A percentile compares a stretch with the other conserved stretches of the same genome.
These are phyloP conservation scores for Zasmidium cellare DNA, from an alignment of 2,329 filamentous ascomycete species.

Conservation along the genomic window DNA sequence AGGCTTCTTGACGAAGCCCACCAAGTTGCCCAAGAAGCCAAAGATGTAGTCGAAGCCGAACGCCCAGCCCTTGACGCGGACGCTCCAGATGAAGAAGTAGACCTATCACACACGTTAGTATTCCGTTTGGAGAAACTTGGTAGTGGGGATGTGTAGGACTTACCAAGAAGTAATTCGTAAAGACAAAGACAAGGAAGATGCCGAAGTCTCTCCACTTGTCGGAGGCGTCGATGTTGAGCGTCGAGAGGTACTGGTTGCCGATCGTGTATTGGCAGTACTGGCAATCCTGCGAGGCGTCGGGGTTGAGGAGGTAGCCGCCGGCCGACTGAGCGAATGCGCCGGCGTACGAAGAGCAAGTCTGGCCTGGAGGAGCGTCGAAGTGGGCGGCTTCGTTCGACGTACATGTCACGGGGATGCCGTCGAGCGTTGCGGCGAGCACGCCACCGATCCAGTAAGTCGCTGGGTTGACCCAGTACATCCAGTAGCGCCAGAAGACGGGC, in stretches of 20 bases:
- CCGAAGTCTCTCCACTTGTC: conserved; percentile 75
- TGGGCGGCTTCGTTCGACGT: conserved; percentile 65
- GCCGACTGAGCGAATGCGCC: conserved; percentile 21
- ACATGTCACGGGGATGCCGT: conserved; percentile 64
- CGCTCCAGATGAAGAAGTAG: conserved; percentile 68
- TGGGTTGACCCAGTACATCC: conserved; percentile 77
- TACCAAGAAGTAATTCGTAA: conserved; percentile 43
- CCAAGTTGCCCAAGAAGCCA: conserved; percentile 44
- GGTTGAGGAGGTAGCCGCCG: conserved; percentile 61
- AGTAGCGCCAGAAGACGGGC: conserved; percentile 53
- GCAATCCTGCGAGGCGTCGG: conserved; percentile 58
- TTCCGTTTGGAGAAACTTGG: neutral
- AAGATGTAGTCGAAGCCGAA: conserved; percentile 67
- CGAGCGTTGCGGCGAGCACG: conserved; percentile 67
- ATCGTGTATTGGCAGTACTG: conserved; percentile 67
- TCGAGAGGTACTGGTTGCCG: conserved; percentile 66
- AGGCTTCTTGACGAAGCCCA: conserved; percentile 38
- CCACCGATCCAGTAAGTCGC: conserved; percentile 75
- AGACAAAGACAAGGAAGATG: conserved; percentile 68
- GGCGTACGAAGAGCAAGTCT: conserved; percentile 38
- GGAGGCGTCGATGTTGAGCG: conserved; percentile 53
- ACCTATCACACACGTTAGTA: neutral
- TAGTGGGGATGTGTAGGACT: neutral
- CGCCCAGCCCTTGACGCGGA: conserved; percentile 67
- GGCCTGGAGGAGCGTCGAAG: conserved; percentile 59